Percentiles rank a stretch among this genome's conserved stretches.
phyloP scores from a whole-genome alignment of 768 basidiomycete genomes.

The Udeniomyces megalosporus region DNA sequence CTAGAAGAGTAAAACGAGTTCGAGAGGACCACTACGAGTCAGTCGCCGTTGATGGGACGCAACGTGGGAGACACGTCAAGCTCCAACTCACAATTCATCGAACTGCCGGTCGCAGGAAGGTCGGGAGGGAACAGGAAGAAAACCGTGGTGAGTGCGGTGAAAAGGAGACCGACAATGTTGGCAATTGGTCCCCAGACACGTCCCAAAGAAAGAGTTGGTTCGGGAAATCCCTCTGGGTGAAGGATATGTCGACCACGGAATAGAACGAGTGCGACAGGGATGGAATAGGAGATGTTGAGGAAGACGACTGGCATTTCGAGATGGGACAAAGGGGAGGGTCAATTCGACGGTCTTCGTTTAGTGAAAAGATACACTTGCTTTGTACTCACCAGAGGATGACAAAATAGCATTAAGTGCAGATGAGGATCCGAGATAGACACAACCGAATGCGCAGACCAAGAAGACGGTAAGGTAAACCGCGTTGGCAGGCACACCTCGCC shows the following conservation, averaged over 20 bases:
- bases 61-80: too few species aligned
- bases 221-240: slow-evolving; percentile 18
- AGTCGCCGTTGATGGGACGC: too few species aligned
- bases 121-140: slow-evolving; percentile 23
- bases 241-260: slow-evolving; percentile 18
- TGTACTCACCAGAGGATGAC: slow-evolving; percentile 11
- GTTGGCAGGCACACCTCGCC: slow-evolving; percentile 15
- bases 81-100: slow-evolving; percentile 20
- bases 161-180: slow-evolving; percentile 19
- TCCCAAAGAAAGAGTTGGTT: slow-evolving; percentile 13
- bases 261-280: slow-evolving; percentile 17
- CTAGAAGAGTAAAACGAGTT: too few species aligned
- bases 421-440: slow-evolving; percentile 19
- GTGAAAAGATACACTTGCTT: too few species aligned
- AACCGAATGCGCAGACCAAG: slow-evolving; percentile 15
- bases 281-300: slow-evolving; percentile 16
- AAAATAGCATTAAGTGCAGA: slow-evolving; percentile 23
- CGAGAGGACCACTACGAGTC: too few species aligned
- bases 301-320: slow-evolving; percentile 20
- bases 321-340: too few species aligned
- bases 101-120: slow-evolving; percentile 5
- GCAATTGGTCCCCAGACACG: slow-evolving; percentile 16
- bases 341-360: too few species aligned
- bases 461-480: slow-evolving; percentile 12
- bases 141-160: slow-evolving; percentile 18